Conservation (phyloP, 208 protist genomes). For the Entamoeba dispar region DNA sequence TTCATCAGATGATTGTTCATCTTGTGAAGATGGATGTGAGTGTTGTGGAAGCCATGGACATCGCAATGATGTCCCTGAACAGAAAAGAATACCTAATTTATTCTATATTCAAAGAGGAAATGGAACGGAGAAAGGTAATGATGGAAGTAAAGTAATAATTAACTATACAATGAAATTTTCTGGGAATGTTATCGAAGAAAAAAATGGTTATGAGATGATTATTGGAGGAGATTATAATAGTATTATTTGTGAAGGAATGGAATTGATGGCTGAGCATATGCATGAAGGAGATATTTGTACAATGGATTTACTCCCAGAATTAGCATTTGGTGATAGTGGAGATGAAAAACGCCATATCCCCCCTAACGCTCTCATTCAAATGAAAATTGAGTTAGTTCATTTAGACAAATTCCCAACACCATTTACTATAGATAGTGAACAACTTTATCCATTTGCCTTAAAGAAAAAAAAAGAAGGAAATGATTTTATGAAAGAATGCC, state of each 20-base stretch:
- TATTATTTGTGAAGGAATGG: not conserved
- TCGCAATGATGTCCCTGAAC: not conserved
- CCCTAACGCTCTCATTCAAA: not conserved
- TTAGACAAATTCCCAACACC: not conserved
- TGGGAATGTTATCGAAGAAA: not conserved
- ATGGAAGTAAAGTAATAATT: not conserved
- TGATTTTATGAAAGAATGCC: not conserved
- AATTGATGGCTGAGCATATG: not conserved
- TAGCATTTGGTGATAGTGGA: not conserved
- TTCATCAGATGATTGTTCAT: not conserved
- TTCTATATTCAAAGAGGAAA: not conserved
- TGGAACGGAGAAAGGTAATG: not conserved
- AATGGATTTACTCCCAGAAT: not conserved
- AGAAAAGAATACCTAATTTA: not conserved
- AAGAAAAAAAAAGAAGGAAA: not conserved
- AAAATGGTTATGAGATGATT: not conserved
- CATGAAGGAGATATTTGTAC: not conserved
- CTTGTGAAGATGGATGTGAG: not conserved
- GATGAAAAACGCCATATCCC: not conserved
- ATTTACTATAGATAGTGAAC: not conserved
- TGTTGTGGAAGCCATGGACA: not conserved
- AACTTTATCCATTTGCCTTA: not conserved
- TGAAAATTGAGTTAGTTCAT: not conserved
- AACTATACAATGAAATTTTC: not conserved
- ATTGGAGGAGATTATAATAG: not conserved